A percentile compares a stretch with the other conserved stretches of the same genome.
phyloP scores from a whole-genome alignment of 805 yeast genomes.

The Kuraishia hungarica region DNA sequence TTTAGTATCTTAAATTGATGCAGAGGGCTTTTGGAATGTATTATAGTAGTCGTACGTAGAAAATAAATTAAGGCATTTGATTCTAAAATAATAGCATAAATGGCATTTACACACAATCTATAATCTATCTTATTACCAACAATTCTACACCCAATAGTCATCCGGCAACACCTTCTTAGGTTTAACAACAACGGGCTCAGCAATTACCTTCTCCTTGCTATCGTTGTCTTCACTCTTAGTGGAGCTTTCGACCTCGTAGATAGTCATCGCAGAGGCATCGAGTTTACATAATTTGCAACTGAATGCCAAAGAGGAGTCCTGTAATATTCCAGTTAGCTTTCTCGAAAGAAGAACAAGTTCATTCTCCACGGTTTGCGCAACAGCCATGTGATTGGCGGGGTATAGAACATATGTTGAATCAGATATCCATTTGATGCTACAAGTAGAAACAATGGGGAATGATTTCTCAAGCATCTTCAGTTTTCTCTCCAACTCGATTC shows the following conservation, averaged over 20 bases:
- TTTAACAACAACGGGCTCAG: not conserved
- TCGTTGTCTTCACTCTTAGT: not conserved
- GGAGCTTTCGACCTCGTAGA: slow-evolving; percentile 16
- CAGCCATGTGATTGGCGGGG: slow-evolving; percentile 22
- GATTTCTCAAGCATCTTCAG: slow-evolving; percentile 17
- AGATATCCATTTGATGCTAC: slow-evolving; percentile 30
- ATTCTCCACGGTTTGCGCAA: slow-evolving; percentile 30
- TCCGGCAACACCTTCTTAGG: not conserved
- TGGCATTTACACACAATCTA: too few relatives aligned
- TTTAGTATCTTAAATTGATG: too few relatives aligned
- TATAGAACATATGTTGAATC: slow-evolving; percentile 32
- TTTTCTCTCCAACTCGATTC: slow-evolving; percentile 30
- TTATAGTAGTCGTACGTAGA: too few relatives aligned
- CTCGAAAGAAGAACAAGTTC: slow-evolving; percentile 33
- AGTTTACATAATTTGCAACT: slow-evolving; percentile 37
- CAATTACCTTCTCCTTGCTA: not conserved
- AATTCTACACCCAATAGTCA: not conserved
- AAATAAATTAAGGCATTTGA: too few relatives aligned
- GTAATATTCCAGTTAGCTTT: slow-evolving; percentile 22
- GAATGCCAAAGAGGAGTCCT: slow-evolving; percentile 37
- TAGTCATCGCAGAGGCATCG: slow-evolving; percentile 25
- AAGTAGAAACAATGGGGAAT: slow-evolving; percentile 15
- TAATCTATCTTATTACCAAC: too few relatives aligned
- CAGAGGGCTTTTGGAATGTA: too few relatives aligned
- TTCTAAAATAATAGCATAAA: too few relatives aligned